Conservation (phyloP, 768 basidiomycete genomes). For the Pulveroboletus sp. region DNA sequence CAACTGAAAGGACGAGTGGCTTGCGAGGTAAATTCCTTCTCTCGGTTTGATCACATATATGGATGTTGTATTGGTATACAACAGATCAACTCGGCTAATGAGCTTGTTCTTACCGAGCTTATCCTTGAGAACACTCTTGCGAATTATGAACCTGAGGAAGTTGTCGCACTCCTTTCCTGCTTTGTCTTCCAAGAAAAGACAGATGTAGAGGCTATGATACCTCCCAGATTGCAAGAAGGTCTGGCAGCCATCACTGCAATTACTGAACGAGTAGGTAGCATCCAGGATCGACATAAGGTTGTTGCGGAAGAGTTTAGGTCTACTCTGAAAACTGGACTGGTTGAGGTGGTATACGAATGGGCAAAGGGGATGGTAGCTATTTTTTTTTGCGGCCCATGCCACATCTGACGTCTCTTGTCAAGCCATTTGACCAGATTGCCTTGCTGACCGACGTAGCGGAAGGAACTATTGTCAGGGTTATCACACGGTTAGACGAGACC, state of each 20-base stretch:
- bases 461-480: constrained; percentile 94
- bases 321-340: constrained; percentile 83
- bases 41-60: not conserved
- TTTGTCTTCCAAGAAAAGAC: constrained; percentile 99
- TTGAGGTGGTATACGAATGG: constrained; percentile 99
- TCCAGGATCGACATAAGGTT: constrained; percentile 82
- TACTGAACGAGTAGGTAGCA: constrained; percentile 70
- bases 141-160: constrained; percentile 89
- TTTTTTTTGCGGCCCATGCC: not conserved
- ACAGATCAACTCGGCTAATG: constrained; percentile 98
- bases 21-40: constrained; percentile 68
- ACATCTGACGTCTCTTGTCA: constrained; percentile 2
- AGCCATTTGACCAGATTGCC: constrained; percentile 97
- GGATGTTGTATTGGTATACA: constrained; percentile 2
- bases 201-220: constrained; percentile 80
- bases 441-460: constrained; percentile 91
- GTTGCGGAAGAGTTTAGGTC: constrained; percentile 74
- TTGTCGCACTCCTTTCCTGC: constrained; percentile 91
- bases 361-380: constrained; percentile 90
- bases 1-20: constrained; percentile 95
- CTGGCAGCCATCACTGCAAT: constrained; percentile 75
- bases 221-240: constrained; percentile 77
- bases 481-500: constrained; percentile 94
- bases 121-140: constrained; percentile 95
- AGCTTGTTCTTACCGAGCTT: constrained; percentile 93